A percentile compares a stretch with the other conserved stretches of the same genome.
phyloP scores from a whole-genome alignment of 305 asterid species.

The Coffea humblotiana region DNA sequence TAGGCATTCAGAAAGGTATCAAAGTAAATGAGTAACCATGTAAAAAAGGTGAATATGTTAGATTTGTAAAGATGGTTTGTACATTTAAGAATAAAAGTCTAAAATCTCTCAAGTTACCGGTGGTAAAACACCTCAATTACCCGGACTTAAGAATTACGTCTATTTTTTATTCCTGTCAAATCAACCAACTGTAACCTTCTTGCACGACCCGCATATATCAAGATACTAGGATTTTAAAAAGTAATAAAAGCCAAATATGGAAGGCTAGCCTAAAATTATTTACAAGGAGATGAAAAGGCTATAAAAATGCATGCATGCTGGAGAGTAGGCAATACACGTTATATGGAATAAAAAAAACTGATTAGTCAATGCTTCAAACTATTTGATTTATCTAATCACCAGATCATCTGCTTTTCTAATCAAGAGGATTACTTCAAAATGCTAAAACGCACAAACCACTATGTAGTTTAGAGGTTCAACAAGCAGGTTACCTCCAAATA shows the following conservation, averaged over 20 bases:
- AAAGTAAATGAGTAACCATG: not conserved
- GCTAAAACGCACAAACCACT: not conserved
- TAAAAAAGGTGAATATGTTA: not conserved
- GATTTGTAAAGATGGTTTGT: not conserved
- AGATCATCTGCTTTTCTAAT: not conserved
- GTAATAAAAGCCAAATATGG: not conserved
- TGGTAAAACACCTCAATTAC: not conserved
- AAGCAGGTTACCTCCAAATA: not conserved
- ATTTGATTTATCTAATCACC: not conserved
- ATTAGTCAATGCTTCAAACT: not conserved
- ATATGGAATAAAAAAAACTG: not conserved
- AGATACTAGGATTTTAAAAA: not conserved
- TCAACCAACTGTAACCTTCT: not conserved
- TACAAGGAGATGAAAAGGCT: not conserved
- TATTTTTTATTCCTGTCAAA: not conserved
- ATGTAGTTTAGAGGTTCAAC: not conserved
- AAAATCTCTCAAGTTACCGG: not conserved
- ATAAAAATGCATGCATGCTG: not conserved
- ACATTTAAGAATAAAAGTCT: not conserved
- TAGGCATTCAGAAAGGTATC: conserved; percentile 1
- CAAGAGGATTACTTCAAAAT: not conserved
- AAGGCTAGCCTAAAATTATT: not conserved
- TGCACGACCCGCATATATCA: not conserved
- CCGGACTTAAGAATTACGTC: not conserved
- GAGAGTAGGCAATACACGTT: not conserved